These are phyloP conservation scores for Kalmanozyma brasiliensis DNA, from an alignment of 1,284 basidiomycete species.

Conservation along the genomic window DNA sequence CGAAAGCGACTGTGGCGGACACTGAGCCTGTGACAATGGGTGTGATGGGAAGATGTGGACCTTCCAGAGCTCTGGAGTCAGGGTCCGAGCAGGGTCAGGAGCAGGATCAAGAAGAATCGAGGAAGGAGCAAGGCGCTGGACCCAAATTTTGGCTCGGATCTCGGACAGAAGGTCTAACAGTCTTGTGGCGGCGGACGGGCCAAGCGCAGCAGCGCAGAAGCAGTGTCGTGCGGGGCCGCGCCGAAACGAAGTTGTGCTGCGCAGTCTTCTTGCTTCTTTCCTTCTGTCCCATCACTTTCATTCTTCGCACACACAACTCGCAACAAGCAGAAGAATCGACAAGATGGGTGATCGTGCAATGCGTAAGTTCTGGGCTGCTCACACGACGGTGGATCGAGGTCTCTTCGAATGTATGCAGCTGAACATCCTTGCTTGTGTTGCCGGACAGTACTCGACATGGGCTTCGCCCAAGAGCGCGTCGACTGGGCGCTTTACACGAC, in stretches of 20 bases:
- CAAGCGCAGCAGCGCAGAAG: slow-evolving; percentile 6
- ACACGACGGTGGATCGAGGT: no score
- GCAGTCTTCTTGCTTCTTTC: slow-evolving; percentile 6
- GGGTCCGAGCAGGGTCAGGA: neutral
- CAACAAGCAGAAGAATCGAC: neutral
- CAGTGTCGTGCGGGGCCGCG: slow-evolving; percentile 24
- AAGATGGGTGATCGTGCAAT: slow-evolving; percentile 39
- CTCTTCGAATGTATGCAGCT: neutral
- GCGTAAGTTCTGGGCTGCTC: slow-evolving; percentile 24
- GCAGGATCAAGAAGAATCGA: neutral
- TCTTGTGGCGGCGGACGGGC: slow-evolving; percentile 37
- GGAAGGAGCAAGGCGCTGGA: neutral
- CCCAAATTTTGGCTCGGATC: slow-evolving; percentile 26
- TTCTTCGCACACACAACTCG: neutral
- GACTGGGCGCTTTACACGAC: slow-evolving; percentile 65
- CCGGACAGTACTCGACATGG: slow-evolving; percentile 62
- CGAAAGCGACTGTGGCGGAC: no score
- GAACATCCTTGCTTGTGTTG: neutral
- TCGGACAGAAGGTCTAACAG: slow-evolving; percentile 24
- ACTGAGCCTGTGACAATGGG: no score
- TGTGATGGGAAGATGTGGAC: no score
- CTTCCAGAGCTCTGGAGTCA: no score
- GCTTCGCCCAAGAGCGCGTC: slow-evolving; percentile 61
- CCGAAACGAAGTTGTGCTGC: no score
- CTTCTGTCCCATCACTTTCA: neutral